Percentiles rank a stretch among this genome's conserved stretches.
phyloP scores from a whole-genome alignment of 2,329 filamentous ascomycete genomes.

The Penicillium sp. region DNA sequence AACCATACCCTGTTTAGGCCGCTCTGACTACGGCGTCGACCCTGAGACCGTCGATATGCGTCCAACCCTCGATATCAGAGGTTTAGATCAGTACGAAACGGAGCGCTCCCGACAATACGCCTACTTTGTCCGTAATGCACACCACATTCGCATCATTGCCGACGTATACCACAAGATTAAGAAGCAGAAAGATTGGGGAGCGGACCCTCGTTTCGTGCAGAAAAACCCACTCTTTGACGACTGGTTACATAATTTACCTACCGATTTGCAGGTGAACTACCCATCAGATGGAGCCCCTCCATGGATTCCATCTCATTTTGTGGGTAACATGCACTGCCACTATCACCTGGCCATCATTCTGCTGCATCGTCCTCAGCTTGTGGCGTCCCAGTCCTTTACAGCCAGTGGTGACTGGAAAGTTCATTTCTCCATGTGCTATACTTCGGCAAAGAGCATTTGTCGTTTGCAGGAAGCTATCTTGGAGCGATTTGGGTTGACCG shows the following conservation, averaged over 20 bases:
- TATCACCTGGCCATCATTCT: conserved; percentile 85
- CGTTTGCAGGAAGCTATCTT: conserved; percentile 83
- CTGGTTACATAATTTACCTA: conserved; percentile 77
- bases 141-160: conserved; percentile 77
- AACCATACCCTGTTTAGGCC: conserved; percentile 56
- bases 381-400: conserved; percentile 72
- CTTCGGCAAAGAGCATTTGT: conserved; percentile 81
- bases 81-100: conserved; percentile 74
- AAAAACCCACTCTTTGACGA: conserved; percentile 75
- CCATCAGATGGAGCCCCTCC: conserved; percentile 77
- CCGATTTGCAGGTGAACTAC: conserved; percentile 76
- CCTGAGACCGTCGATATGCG: conserved; percentile 76
- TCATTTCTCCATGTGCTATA: conserved; percentile 84
- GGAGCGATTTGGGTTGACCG: conserved; percentile 74
- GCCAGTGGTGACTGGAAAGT: conserved; percentile 79
- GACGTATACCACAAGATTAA: conserved; percentile 73
- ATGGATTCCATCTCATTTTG: conserved; percentile 82
- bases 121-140: conserved; percentile 76
- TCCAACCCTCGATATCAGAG: conserved; percentile 64
- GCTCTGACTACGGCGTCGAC: conserved; percentile 76
- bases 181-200: conserved; percentile 80
- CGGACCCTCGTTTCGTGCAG: conserved; percentile 79
- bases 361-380: conserved; percentile 83
- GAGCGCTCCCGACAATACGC: conserved; percentile 81
- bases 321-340: conserved; percentile 88